phyloP scores from a whole-genome alignment of 2,329 filamentous ascomycete species.

The Nothophoma quercina region DNA sequence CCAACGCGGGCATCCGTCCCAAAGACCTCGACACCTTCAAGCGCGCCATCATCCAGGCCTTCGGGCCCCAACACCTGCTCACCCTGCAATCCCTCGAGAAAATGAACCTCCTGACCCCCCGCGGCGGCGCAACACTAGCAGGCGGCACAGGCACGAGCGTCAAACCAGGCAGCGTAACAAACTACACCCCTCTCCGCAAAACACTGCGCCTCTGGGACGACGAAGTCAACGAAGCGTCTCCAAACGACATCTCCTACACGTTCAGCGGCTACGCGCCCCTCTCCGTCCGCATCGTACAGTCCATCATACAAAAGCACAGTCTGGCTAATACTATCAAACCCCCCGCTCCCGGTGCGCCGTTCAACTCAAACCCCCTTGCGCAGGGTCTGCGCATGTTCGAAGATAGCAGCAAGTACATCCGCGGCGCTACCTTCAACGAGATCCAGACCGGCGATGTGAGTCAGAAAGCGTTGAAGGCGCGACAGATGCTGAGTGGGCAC shows the following conservation, averaged over 20 bases:
- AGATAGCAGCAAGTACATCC: slow-evolving; percentile 85
- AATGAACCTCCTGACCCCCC: slow-evolving; percentile 80
- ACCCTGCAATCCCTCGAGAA: slow-evolving; percentile 90
- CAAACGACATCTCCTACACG: slow-evolving; percentile 95
- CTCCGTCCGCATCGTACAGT: slow-evolving; percentile 89
- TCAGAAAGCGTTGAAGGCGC: slow-evolving; percentile 88
- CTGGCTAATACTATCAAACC: slow-evolving; percentile 67
- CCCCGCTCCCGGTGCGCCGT: slow-evolving; percentile 43
- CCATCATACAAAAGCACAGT: slow-evolving; percentile 88
- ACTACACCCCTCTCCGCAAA: slow-evolving; percentile 88
- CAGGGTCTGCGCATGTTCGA: slow-evolving; percentile 95
- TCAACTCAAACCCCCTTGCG: slow-evolving; percentile 64
- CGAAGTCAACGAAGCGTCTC: slow-evolving; percentile 93
- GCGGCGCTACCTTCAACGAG: slow-evolving; percentile 90
- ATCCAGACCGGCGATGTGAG: slow-evolving; percentile 78
- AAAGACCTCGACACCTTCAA: slow-evolving; percentile 92
- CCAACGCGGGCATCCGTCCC: slow-evolving; percentile 85
- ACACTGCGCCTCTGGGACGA: slow-evolving; percentile 89
- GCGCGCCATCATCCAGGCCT: slow-evolving; percentile 85
- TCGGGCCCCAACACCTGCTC: slow-evolving; percentile 92
- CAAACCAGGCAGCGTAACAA: slow-evolving; percentile 64
- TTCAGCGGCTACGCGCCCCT: slow-evolving; percentile 97
- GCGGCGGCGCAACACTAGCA: slow-evolving; percentile 51
- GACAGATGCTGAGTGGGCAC: slow-evolving; percentile 77
- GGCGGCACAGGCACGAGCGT: slow-evolving; percentile 51